Evolutionary conservation across 2,329 filamentous ascomycete genomes (phyloP), one percentile per base, ranked within the genome.

Genomic region (Aschersonia sp.): DNA sequence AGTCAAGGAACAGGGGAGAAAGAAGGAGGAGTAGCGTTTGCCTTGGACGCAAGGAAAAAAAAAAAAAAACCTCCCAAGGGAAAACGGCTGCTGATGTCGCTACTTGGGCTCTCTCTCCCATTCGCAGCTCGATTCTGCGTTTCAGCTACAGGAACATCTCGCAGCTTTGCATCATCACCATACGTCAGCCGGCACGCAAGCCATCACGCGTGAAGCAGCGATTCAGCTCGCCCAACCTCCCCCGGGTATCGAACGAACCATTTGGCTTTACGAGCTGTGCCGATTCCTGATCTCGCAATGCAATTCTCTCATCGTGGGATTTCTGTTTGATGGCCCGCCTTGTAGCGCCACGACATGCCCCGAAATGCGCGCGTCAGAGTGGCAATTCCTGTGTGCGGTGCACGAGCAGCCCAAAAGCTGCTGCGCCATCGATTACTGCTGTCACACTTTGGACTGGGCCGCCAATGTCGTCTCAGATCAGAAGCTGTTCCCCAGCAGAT

Each of bases 391-490:
- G 44, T 98, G 92, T 68, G 92, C 92, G 46, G 92, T 97, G 4
- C 92, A 98, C 63, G 90, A 97, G 61, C 85, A 88, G 45, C 92
- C 92, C 45, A 97, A 97, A 68, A 86, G 84, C 58, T 98, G 92
- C 70, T 96, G 90, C 65, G 92, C 92, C 46, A 96, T 98, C 60
- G 92, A 98, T 68, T 98, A 98, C 69, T 96, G 89, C 74, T 97
- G 90, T 63, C 92, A 98, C 63, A 98, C 92, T 0, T 81, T 98
- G 42, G 92, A 98, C 68, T 97, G 90, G 87, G 92, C 92, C 3
- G 89, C 87, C 49, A 95, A 94, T 58, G 85, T 90, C 22, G 81
- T 98, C 49, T 95, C 90, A 3, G 92, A 88, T 57, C 85, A 87
- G 47, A 96, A 96, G 70, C 85, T 92, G 60, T 98, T 98, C 62